Conservation (phyloP, 371 early-diverging fungal species). For the Circinella umbellata region DNA sequence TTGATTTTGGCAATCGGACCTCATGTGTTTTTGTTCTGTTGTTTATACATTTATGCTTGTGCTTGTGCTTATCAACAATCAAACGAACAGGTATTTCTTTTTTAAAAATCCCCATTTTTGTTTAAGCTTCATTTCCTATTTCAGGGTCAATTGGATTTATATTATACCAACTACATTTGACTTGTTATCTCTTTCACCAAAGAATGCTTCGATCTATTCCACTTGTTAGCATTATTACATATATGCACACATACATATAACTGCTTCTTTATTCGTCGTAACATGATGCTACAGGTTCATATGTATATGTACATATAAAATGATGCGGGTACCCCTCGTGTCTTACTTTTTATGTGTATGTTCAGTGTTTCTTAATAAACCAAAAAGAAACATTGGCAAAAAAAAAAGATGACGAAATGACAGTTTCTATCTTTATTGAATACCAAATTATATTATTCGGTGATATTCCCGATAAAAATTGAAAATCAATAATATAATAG, state of each 20-base stretch:
- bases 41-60: not conserved
- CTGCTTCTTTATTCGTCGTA: not conserved
- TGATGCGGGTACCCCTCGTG: conserved; percentile 10
- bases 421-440: no score
- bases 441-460: no score
- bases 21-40: not conserved
- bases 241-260: not conserved
- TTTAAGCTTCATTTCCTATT: not conserved
- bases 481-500: no score
- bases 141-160: not conserved
- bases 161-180: not conserved
- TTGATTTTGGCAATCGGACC: conserved; percentile 8
- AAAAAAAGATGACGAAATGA: no score
- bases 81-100: not conserved
- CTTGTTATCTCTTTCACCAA: no score
- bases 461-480: no score
- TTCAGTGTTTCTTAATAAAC: not conserved
- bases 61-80: conserved; percentile 8
- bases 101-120: not conserved
- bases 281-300: not conserved
- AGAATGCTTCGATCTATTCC: no score
- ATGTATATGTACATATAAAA: not conserved
- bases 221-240: not conserved
- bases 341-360: not conserved
- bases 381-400: no score